phyloP scores from a whole-genome alignment of 2,329 filamentous ascomycete species.

The Neopestalotiopsis clavispora region DNA sequence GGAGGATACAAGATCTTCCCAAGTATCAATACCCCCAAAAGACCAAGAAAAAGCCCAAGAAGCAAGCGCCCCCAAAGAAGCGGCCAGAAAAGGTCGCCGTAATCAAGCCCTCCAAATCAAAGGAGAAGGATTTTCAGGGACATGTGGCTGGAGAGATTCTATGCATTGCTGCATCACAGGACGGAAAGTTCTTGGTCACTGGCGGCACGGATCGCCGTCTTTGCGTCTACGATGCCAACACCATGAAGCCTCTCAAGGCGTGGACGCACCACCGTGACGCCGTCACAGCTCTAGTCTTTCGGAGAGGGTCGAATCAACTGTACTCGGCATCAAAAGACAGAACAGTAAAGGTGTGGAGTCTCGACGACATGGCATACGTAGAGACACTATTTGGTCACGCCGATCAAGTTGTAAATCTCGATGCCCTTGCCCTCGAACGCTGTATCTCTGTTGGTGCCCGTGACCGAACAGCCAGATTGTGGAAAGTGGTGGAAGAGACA shows the following conservation, averaged over 20 bases:
- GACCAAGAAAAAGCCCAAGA: constrained; percentile 63
- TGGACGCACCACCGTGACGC: constrained; percentile 93
- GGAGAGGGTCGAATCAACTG: constrained; percentile 85
- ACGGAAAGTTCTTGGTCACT: constrained; percentile 89
- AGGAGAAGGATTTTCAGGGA: constrained; percentile 72
- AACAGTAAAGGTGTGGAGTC: constrained; percentile 93
- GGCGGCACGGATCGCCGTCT: constrained; percentile 84
- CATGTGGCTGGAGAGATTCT: constrained; percentile 78
- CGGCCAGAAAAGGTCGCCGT: constrained; percentile 66
- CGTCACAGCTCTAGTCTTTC: constrained; percentile 84
- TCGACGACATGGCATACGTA: constrained; percentile 84
- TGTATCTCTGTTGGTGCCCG: constrained; percentile 90
- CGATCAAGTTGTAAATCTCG: constrained; percentile 84
- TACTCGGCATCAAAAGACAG: constrained; percentile 91
- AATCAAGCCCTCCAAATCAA: constrained; percentile 64
- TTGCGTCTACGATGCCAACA: constrained; percentile 85
- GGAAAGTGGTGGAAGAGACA: constrained; percentile 95
- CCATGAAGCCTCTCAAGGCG: constrained; percentile 77
- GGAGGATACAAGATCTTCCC: constrained; percentile 76
- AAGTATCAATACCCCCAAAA: constrained; percentile 64
- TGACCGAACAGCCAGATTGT: constrained; percentile 88
- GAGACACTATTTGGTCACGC: constrained; percentile 97
- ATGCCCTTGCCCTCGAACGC: constrained; percentile 81
- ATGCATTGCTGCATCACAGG: constrained; percentile 82
- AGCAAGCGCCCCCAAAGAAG: constrained; percentile 62